A percentile compares a stretch with the other conserved stretches of the same genome.
Conservation (phyloP, 805 yeast genomes). For the Nakazawaea sp. region DNA sequence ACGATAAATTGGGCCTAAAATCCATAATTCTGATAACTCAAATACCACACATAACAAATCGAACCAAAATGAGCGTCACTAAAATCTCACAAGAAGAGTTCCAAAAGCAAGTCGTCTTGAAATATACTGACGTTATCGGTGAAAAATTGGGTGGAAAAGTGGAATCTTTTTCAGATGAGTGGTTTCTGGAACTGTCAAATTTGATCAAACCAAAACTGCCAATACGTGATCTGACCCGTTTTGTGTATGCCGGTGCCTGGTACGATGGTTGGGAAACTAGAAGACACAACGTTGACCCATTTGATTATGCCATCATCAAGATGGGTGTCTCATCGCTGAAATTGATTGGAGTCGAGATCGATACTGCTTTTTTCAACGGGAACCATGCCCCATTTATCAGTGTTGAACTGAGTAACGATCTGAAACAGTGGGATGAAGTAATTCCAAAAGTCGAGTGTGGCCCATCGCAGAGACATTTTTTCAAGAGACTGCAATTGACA, state of each 20-base stretch:
- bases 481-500: constrained; percentile 57
- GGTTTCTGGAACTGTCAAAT: constrained; percentile 92
- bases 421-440: constrained; percentile 57
- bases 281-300: constrained; percentile 78
- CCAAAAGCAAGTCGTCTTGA: constrained; percentile 37
- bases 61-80: constrained; percentile 12
- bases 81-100: constrained; percentile 30
- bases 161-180: constrained; percentile 71
- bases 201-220: constrained; percentile 78
- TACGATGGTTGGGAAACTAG: constrained; percentile 99
- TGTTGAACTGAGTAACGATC: constrained; percentile 62
- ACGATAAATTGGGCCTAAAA: too few relatives aligned
- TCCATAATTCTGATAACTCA: too few relatives aligned
- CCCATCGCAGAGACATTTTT: constrained; percentile 82
- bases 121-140: constrained; percentile 70
- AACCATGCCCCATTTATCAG: constrained; percentile 90
- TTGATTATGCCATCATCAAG: constrained; percentile 82
- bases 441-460: constrained; percentile 77
- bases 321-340: constrained; percentile 81
- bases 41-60: too few relatives aligned
- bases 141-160: constrained; percentile 78
- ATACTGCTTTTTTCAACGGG: constrained; percentile 91
- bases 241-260: constrained; percentile 89
- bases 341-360: constrained; percentile 79
- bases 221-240: constrained; percentile 71